phyloP scores from a whole-genome alignment of 441 rosid genomes.

The Biscutella laevigata region DNA sequence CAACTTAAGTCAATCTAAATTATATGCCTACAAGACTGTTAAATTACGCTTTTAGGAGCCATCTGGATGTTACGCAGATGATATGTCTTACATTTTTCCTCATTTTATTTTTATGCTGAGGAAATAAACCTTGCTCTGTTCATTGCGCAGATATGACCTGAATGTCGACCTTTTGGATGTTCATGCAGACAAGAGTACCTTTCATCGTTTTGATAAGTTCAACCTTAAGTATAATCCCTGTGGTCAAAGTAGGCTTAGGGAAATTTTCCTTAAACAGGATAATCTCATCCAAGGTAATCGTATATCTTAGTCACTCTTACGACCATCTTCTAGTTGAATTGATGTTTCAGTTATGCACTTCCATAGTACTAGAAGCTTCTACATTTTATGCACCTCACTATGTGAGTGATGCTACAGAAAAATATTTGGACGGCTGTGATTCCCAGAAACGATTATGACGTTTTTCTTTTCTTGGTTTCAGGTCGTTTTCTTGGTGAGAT shows the following conservation, averaged over 20 bases:
- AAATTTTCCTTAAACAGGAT: conserved; percentile 97
- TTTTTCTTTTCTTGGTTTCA: conserved; percentile 23
- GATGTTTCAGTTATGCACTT: background rate
- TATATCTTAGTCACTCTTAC: background rate
- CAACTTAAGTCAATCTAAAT: background rate
- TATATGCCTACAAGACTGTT: background rate
- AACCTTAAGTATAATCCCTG: conserved; percentile 98
- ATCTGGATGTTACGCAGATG: background rate
- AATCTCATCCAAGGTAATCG: conserved; percentile 89
- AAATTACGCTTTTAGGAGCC: background rate
- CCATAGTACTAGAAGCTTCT: background rate
- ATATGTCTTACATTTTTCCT: background rate
- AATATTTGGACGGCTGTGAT: background rate
- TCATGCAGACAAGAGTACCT: conserved; percentile 99
- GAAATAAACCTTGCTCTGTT: background rate
- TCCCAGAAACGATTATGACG: background rate
- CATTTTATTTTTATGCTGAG: background rate
- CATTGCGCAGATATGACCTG: conserved; percentile 73
- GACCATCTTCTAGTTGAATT: background rate
- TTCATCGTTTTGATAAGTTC: conserved; percentile 99
- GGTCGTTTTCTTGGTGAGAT: conserved; percentile 97
- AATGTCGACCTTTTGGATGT: conserved; percentile 98
- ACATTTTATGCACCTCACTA: background rate
- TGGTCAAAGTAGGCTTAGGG: conserved; percentile 99
- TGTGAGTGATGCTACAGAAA: background rate